Evolutionary conservation across 2,329 filamentous ascomycete genomes (phyloP).

Genomic region (Cladophialophora carrionii): DNA sequence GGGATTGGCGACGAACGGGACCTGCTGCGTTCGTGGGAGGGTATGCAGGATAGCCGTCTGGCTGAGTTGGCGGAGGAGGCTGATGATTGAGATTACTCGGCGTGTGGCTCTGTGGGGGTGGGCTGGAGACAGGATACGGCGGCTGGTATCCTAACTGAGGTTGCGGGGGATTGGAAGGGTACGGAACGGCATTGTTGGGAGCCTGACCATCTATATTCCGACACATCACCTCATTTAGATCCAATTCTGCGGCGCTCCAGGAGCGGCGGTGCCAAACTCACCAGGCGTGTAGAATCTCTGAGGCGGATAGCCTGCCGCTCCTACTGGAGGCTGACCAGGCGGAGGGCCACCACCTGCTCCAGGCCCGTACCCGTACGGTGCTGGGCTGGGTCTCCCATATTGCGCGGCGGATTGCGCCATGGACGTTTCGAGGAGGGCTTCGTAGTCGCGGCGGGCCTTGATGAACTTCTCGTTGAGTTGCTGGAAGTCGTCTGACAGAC

Average conservation of each 20-base stretch:
- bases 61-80: conserved; percentile 16
- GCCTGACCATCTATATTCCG: conserved; percentile 40
- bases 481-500: conserved; percentile 82
- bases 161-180: conserved; percentile 26
- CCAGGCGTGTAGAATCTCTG: conserved; percentile 71
- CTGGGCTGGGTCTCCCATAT: conserved; percentile 44
- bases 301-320: conserved; percentile 45
- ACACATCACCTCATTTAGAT: conserved; percentile 25
- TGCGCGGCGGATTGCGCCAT: conserved; percentile 87
- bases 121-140: conserved; percentile 47
- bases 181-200: conserved; percentile 38
- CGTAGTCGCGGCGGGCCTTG: conserved; percentile 95
- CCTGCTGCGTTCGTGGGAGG: conserved; percentile 48
- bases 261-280: conserved; percentile 42
- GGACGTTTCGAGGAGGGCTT: conserved; percentile 90
- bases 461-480: conserved; percentile 99
- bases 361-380: conserved; percentile 45
- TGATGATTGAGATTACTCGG: conserved; percentile 41
- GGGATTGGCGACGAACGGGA: conserved; percentile 31
- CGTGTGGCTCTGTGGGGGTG: conserved; percentile 58
- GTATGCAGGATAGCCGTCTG: conserved; percentile 42
- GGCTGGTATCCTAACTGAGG: conserved; percentile 41
- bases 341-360: conserved; percentile 38
- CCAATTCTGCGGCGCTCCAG: background rate
- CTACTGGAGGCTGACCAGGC: conserved; percentile 15